phyloP scores from a whole-genome alignment of 768 basidiomycete species.

The Termitomyces sp. region DNA sequence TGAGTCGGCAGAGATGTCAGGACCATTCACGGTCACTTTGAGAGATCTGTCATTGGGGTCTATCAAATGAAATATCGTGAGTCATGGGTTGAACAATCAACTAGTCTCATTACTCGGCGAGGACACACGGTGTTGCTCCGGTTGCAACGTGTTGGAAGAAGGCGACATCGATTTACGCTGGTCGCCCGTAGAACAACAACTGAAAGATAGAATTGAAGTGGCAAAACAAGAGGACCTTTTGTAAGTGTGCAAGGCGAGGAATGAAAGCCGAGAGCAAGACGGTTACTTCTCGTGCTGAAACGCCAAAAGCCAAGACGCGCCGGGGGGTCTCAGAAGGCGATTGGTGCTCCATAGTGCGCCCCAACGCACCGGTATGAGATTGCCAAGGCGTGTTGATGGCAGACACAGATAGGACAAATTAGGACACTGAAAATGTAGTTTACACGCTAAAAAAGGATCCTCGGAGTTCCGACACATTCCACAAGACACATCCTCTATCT shows the following conservation, averaged over 20 bases:
- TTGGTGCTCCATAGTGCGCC: not conserved
- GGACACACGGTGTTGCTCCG: not conserved
- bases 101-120: not conserved
- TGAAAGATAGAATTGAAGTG: not conserved
- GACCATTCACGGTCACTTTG: not conserved
- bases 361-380: not conserved
- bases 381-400: conserved; percentile 3
- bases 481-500: conserved; percentile 1
- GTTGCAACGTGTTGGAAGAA: not conserved
- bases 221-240: not conserved
- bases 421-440: not conserved
- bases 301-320: not conserved
- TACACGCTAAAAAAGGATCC: not conserved
- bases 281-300: not conserved
- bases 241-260: not conserved
- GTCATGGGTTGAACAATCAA: not conserved
- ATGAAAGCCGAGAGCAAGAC: not conserved
- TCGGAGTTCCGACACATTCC: conserved; percentile 8
- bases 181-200: not conserved
- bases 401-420: not conserved
- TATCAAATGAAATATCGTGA: not conserved
- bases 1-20: not conserved
- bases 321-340: not conserved
- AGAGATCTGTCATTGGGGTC: not conserved
- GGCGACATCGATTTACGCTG: not conserved